Evolutionary conservation across 2,329 filamentous ascomycete genomes (phyloP).

Genomic region (Bipolaris oryzae): DNA sequence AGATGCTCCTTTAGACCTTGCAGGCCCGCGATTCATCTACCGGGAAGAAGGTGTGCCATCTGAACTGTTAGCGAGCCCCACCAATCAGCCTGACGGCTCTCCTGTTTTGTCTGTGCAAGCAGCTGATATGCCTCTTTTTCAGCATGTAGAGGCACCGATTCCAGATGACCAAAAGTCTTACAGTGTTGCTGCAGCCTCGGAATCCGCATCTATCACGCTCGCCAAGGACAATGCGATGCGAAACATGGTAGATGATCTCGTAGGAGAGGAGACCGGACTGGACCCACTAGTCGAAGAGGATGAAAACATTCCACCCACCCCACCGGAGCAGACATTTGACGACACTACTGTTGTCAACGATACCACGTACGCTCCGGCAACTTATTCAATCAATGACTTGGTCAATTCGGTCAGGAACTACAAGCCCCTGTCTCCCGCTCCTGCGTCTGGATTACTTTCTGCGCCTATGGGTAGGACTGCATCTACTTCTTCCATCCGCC

Average conservation of each 20-base stretch:
- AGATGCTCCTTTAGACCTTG: constrained; percentile 56
- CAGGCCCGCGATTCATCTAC: constrained; percentile 59
- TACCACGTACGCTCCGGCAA: constrained; percentile 34
- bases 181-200: constrained; percentile 49
- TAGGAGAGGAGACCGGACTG: constrained; percentile 52
- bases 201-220: constrained; percentile 55
- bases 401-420: constrained; percentile 48
- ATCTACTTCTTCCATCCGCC: constrained; percentile 46
- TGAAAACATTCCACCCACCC: constrained; percentile 54
- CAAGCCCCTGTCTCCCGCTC: constrained; percentile 37
- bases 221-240: constrained; percentile 58
- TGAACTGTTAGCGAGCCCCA: constrained; percentile 56
- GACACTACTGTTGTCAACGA: constrained; percentile 46
- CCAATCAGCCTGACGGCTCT: constrained; percentile 47
- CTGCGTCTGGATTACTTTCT: constrained; percentile 31
- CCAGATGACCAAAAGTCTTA: constrained; percentile 46
- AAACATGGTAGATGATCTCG: constrained; percentile 64
- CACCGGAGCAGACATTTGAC: constrained; percentile 54
- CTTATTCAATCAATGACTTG: constrained; percentile 45
- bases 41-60: constrained; percentile 60
- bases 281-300: constrained; percentile 51
- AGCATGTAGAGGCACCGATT: constrained; percentile 27
- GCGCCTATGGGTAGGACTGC: constrained; percentile 43
- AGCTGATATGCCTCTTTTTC: constrained; percentile 48
- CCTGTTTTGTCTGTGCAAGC: constrained; percentile 46